These are phyloP conservation scores for Cyclotella baltica DNA, from an alignment of 108 stramenopile genomes.

Conservation along the genomic window DNA sequence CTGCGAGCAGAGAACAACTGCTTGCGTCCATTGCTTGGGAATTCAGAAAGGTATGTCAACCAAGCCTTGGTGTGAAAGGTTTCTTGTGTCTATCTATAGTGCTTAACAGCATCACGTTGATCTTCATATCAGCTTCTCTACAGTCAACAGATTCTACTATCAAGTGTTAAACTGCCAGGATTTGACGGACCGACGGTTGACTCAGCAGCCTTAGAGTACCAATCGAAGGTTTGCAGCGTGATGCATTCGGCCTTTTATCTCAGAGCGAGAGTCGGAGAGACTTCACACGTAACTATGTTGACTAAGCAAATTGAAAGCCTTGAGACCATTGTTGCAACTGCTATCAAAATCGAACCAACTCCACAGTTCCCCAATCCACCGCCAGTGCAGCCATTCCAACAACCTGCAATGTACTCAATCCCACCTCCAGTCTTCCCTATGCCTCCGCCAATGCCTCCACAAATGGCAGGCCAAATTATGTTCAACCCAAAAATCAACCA, in stretches of 20 bases:
- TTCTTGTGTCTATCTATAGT: background rate
- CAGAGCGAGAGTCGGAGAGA: slow-evolving; percentile 71
- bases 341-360: slow-evolving; percentile 20
- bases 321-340: slow-evolving; percentile 39
- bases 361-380: slow-evolving; percentile 15
- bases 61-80: background rate
- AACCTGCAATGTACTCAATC: slow-evolving; percentile 34
- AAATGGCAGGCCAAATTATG: slow-evolving; percentile 35
- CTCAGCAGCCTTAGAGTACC: slow-evolving; percentile 55
- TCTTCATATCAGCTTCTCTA: slow-evolving; percentile 60
- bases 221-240: slow-evolving; percentile 79
- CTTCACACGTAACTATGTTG: slow-evolving; percentile 72
- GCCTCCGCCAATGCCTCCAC: slow-evolving; percentile 18
- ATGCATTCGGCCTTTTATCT: slow-evolving; percentile 89
- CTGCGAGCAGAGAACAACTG: slow-evolving; percentile 65
- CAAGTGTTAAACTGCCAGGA: slow-evolving; percentile 71
- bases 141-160: slow-evolving; percentile 71
- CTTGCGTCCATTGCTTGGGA: slow-evolving; percentile 75
- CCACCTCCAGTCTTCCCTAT: slow-evolving; percentile 28
- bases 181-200: slow-evolving; percentile 88
- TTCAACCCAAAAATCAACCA: slow-evolving; percentile 20
- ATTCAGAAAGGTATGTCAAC: slow-evolving; percentile 53
- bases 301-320: slow-evolving; percentile 70
- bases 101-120: background rate
- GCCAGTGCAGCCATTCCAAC: slow-evolving; percentile 38